phyloP scores from a whole-genome alignment of 352 stramenopile species.

The Albugo laibachii region DNA sequence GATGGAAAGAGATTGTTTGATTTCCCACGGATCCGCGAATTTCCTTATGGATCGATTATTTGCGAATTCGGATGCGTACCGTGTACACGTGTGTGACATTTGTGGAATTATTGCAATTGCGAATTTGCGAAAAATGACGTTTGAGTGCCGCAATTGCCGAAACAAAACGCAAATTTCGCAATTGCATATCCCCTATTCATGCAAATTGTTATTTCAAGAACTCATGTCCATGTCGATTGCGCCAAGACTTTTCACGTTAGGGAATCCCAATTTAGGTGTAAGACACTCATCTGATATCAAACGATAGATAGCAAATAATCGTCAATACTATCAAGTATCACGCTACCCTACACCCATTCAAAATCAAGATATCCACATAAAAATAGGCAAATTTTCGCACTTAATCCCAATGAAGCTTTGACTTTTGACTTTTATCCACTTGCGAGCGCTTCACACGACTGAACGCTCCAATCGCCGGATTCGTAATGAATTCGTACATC shows the following conservation, averaged over 20 bases:
- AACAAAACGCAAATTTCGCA: slow-evolving; percentile 91
- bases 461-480: slow-evolving; percentile 84
- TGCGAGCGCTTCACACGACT: slow-evolving; percentile 79
- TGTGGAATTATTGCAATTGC: slow-evolving; percentile 98
- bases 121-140: slow-evolving; percentile 98
- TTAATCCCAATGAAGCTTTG: slow-evolving; percentile 64
- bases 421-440: slow-evolving; percentile 24
- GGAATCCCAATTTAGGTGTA: slow-evolving; percentile 37
- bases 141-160: slow-evolving; percentile 91
- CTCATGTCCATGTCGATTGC: slow-evolving; percentile 99
- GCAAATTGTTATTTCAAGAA: slow-evolving; percentile 99
- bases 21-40: slow-evolving; percentile 97
- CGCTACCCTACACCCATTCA: no score
- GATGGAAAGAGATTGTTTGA: slow-evolving; percentile 99
- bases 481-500: slow-evolving; percentile 86
- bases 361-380: not conserved
- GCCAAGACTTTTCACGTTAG: slow-evolving; percentile 90
- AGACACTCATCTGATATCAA: no score
- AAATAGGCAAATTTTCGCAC: not conserved
- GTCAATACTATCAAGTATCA: no score
- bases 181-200: slow-evolving; percentile 98
- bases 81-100: slow-evolving; percentile 96
- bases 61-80: slow-evolving; percentile 97
- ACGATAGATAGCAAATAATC: no score
- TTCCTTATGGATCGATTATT: slow-evolving; percentile 99